Base-by-base conservation (phyloP, 1,284 basidiomycete genomes). In the Earliella scabrosa region DNA sequence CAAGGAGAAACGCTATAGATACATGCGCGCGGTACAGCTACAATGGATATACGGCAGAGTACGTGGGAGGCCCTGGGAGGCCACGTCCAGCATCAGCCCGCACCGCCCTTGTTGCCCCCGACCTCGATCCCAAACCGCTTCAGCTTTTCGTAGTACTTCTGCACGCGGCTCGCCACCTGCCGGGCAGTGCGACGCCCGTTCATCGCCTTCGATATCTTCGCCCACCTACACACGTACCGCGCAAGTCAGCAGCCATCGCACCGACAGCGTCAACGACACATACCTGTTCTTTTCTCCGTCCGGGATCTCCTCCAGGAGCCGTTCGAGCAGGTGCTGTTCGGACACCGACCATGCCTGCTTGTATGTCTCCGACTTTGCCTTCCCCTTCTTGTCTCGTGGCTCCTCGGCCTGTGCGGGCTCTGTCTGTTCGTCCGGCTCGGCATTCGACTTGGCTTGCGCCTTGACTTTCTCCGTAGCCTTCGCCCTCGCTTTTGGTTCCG, bases 131-230 rank as follows among this genome's bases (percentile, higher is more conserved):
- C 90, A 69, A 85, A 90, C 63, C 82, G 80, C 71, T 87, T 90
- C 69, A 92, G 69, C 75, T 92, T 92, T 67, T 89, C 87, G 68
- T 90, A 88, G 71, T 91, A 92, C 71, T 92, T 92, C 66, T 92
- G 90, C 48, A 92, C 90, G 20, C 90, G 81, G 73, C 88, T 91
- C 24, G 90, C 88, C n/a, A 92, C 90, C 72, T 92, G 90, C 56
- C 90, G 75, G 8, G 90, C 83, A 3, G 90, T 92, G 50, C 90
- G 75, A 45, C 76, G 75, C 2, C 90, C 90, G 53, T 83, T 77
- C 90, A 92, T 92, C 20, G 87, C 90, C 47, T 79, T 75, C 13
- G 90, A 92, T 47, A 92, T 92, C 70, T 90, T 88, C 50, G 84
- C 77, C 88, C 88, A 92, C 54, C 90, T 90, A 64, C 20, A 27